These are phyloP conservation scores for Rhexocercosporidium sp. DNA, from an alignment of 2,329 filamentous ascomycete genomes.

Conservation along the genomic window DNA sequence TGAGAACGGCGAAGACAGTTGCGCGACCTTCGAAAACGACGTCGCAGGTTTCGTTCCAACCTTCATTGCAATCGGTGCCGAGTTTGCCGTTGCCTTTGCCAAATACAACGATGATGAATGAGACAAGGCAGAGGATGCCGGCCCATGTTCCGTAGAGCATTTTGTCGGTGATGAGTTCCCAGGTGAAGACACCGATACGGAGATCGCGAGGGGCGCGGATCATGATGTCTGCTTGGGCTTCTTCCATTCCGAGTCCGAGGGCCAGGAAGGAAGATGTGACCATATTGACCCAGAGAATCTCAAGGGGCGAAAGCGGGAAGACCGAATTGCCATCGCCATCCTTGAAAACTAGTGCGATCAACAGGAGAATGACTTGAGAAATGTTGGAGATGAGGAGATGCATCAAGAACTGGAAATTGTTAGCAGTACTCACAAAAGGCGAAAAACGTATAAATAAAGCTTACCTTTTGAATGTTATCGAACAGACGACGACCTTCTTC, in stretches of 20 bases:
- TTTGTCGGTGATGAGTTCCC: conserved; percentile 69
- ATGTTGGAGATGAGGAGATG: conserved; percentile 74
- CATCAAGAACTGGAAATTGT: conserved; percentile 57
- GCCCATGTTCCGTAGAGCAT: conserved; percentile 69
- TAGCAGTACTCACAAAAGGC: background rate
- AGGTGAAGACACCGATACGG: conserved; percentile 64
- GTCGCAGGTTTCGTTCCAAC: conserved; percentile 55
- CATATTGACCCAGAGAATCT: conserved; percentile 80
- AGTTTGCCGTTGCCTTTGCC: conserved; percentile 57
- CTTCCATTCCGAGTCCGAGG: conserved; percentile 74
- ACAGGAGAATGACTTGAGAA: conserved; percentile 70
- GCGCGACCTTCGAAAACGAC: conserved; percentile 68
- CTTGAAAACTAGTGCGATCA: conserved; percentile 73
- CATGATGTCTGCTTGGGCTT: conserved; percentile 71
- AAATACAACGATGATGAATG: conserved; percentile 66
- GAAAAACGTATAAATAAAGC: background rate
- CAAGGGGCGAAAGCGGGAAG: conserved; percentile 73
- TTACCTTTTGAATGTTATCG: conserved; percentile 84
- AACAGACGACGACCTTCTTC: conserved; percentile 99
- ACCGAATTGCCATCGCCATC: conserved; percentile 63
- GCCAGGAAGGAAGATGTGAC: conserved; percentile 74
- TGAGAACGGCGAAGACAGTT: conserved; percentile 71
- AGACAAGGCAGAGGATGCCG: conserved; percentile 63
- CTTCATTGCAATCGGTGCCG: conserved; percentile 63
- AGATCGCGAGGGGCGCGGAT: conserved; percentile 67